Conservation (phyloP, 768 basidiomycete species). For the Stropharia rugosoannulata region DNA sequence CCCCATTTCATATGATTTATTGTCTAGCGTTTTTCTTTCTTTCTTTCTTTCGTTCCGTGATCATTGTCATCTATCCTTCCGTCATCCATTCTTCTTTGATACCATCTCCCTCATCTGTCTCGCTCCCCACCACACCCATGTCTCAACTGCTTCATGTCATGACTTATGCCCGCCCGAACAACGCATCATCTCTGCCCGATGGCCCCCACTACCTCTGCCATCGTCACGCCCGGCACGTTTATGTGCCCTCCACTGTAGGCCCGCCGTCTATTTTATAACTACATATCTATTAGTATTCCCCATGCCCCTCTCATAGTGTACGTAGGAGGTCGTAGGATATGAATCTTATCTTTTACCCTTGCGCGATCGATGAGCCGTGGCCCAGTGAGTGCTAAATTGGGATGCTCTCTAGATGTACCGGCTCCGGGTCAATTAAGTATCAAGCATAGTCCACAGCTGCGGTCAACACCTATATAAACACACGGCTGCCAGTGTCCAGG, state of each 20-base stretch:
- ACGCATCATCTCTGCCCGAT: slow-evolving; percentile 11
- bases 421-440: not conserved
- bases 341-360: slow-evolving; percentile 6
- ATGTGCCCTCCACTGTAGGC: slow-evolving; percentile 25
- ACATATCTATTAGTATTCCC: slow-evolving; percentile 32
- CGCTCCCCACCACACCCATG: slow-evolving; percentile 17
- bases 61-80: slow-evolving; percentile 16
- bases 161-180: slow-evolving; percentile 12
- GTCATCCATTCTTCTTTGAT: slow-evolving; percentile 14
- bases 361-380: not conserved
- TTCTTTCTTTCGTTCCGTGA: slow-evolving; percentile 16
- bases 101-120: slow-evolving; percentile 9
- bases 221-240: not conserved
- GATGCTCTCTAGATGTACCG: slow-evolving; percentile 1
- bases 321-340: slow-evolving; percentile 15
- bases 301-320: slow-evolving; percentile 20
- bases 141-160: slow-evolving; percentile 25
- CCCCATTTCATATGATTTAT: slow-evolving; percentile 12
- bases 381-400: not conserved
- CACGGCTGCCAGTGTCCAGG: not conserved
- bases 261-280: slow-evolving; percentile 44
- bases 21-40: slow-evolving; percentile 16
- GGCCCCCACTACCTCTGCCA: slow-evolving; percentile 14
- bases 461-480: not conserved
- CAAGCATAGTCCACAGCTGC: not conserved